Conservation (phyloP, 2,329 filamentous ascomycete species). For the Cercospora brassicicola region DNA sequence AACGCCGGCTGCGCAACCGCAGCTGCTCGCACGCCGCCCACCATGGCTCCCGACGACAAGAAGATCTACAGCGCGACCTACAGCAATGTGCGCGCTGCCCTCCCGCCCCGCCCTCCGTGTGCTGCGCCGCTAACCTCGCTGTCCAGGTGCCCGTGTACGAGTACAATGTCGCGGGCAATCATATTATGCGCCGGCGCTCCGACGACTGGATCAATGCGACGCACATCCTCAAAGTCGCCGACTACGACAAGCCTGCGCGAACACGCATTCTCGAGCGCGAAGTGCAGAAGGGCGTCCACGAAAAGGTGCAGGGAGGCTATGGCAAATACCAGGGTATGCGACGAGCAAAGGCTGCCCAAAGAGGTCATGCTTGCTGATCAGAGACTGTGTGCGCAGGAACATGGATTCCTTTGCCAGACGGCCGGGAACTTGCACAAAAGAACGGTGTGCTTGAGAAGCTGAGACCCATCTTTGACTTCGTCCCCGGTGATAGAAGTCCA, state of each 20-base stretch:
- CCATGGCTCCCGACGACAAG: conserved; percentile 36
- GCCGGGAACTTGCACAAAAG: conserved; percentile 76
- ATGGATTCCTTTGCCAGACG: conserved; percentile 87
- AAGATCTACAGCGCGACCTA: conserved; percentile 65
- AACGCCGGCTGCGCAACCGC: conserved; percentile 2
- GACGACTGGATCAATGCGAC: conserved; percentile 99
- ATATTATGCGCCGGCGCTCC: conserved; percentile 91
- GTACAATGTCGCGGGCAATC: conserved; percentile 79
- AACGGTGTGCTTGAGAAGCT: conserved; percentile 85
- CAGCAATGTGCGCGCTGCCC: conserved; percentile 45
- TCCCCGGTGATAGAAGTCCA: conserved; percentile 79
- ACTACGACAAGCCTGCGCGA: conserved; percentile 93
- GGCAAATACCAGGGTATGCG: conserved; percentile 89
- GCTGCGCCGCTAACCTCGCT: conserved; percentile 1
- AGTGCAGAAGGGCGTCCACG: conserved; percentile 92
- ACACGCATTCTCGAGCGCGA: conserved; percentile 95
- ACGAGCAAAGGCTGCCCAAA: neutral
- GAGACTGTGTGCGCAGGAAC: conserved; percentile 62
- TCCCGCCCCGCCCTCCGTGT: neutral
- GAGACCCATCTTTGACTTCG: conserved; percentile 83
- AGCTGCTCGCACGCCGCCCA: neutral
- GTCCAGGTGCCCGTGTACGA: conserved; percentile 89
- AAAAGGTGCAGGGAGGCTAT: conserved; percentile 97
- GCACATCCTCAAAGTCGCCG: conserved; percentile 94
- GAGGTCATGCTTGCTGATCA: conserved; percentile 16